Base-by-base conservation (phyloP, 139 green algal species). In the Coelastrella sp. region DNA sequence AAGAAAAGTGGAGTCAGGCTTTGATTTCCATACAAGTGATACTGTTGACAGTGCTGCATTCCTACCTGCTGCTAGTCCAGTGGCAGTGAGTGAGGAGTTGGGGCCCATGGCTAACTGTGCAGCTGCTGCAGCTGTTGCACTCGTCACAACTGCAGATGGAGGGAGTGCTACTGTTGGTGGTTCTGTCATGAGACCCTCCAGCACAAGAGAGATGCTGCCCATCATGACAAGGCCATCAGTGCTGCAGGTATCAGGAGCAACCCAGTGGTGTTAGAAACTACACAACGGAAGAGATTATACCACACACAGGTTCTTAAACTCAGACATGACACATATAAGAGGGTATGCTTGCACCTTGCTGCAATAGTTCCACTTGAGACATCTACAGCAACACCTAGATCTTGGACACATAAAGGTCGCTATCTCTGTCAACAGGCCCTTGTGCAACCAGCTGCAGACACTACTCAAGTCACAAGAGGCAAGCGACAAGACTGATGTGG, bases 161-260 rank as follows among this genome's bases (percentile, higher is more conserved):
- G 66, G 79, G 21, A 67, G 34, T 2, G 41, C 43, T 4, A 68
- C 13, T n/a, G 79, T 30, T 32, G 79, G 79, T 27, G 79, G 48
- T 5, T 78, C 79, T 25, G 21, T 66, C 1, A 68, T 19, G 21
- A 62, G 32, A 32, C 79, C 79, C 51, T 79, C 79, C 4, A 85
- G 66, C 40, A 67, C 45, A 32, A 85, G 64, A 8, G 43, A 32
- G 23, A 85, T 8, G 34, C 66, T 66, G 79, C 79, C 79, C 63
- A 85, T 69, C 45, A 85, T 57, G 21, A 85, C 50, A 35, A 69
- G 45, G 2, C 79, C 79, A 60, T 85, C 79, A 66, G 62, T 45
- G 62, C 78, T 84, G 78, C 75, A 37, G 50, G 9, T 8, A 41
- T 27, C 15, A n/a, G 30, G 11, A 9, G 21, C 17, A 34, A 3